A percentile compares a stretch with the other conserved stretches of the same genome.
Conservation (phyloP, 2,329 filamentous ascomycete species). For the Exophiala phaeomuriformis region DNA sequence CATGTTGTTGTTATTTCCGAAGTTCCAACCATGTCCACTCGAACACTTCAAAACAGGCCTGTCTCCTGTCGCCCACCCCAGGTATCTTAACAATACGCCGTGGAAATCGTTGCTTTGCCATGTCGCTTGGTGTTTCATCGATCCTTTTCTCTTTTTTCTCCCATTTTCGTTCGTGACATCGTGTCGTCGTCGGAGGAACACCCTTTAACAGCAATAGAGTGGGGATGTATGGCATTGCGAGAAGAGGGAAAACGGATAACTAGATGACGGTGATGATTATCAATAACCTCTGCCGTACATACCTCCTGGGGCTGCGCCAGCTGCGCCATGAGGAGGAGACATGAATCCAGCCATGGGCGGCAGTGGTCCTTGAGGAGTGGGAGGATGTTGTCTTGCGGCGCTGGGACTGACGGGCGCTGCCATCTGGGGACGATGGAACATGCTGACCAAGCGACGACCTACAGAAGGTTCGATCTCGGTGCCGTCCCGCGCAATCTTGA, state of each 20-base stretch:
- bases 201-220: background rate
- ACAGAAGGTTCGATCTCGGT: constrained; percentile 83
- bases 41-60: background rate
- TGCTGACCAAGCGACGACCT: constrained; percentile 65
- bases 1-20: constrained; percentile 1
- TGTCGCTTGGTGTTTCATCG: background rate
- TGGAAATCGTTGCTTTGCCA: constrained; percentile 6
- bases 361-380: constrained; percentile 3
- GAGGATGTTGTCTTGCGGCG: constrained; percentile 7
- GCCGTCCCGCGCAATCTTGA: constrained; percentile 91
- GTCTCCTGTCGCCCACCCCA: background rate
- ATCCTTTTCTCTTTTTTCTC: constrained; percentile 2
- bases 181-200: constrained; percentile 19
- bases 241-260: background rate
- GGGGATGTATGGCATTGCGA: background rate
- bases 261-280: background rate
- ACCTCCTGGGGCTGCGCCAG: constrained; percentile 8
- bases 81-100: background rate
- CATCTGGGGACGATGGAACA: constrained; percentile 49
- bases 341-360: constrained; percentile 11
- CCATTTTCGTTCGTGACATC: constrained; percentile 11
- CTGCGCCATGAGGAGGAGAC: constrained; percentile 2
- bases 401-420: constrained; percentile 6
- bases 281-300: constrained; percentile 18
- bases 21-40: background rate